These are phyloP conservation scores for Boletus bicolor DNA, from an alignment of 768 basidiomycete species.

Conservation along the genomic window DNA sequence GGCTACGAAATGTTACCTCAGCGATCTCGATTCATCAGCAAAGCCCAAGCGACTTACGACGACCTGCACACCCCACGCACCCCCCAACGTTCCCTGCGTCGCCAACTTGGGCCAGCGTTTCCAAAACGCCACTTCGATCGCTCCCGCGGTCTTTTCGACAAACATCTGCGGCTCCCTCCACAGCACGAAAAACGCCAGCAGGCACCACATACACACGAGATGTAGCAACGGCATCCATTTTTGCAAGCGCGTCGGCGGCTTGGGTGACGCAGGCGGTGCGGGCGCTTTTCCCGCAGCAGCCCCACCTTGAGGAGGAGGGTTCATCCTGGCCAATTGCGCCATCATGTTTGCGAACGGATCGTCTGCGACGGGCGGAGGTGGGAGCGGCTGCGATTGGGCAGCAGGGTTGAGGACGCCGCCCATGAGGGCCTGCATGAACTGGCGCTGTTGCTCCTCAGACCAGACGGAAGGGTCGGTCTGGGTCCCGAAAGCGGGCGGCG, in stretches of 20 bases:
- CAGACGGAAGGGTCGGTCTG: constrained; percentile 55
- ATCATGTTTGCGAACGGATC: constrained; percentile 51
- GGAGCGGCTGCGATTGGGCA: constrained; percentile 8
- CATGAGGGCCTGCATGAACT: constrained; percentile 67
- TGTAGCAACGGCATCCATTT: constrained; percentile 67
- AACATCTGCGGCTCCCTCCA: constrained; percentile 59
- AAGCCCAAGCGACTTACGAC: constrained; percentile 43
- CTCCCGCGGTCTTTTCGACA: constrained; percentile 34
- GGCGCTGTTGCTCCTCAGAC: constrained; percentile 66
- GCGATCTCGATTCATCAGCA: not conserved
- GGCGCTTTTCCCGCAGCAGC: constrained; percentile 28
- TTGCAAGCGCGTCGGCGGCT: constrained; percentile 48
- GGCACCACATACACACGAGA: constrained; percentile 56
- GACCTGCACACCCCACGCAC: constrained; percentile 49
- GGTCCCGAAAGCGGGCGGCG: constrained; percentile 19
- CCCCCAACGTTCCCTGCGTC: constrained; percentile 34
- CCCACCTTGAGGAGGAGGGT: constrained; percentile 17
- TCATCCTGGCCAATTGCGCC: constrained; percentile 26
- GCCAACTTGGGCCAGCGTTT: constrained; percentile 61
- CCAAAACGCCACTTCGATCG: constrained; percentile 42
- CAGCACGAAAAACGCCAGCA: constrained; percentile 67
- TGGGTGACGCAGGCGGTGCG: constrained; percentile 15
- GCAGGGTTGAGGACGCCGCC: constrained; percentile 32
- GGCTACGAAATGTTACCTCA: constrained; percentile 42
- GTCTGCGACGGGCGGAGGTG: constrained; percentile 22